Base-by-base conservation (phyloP, 73 alveolate species). In the Paramecium bursaria region DNA sequence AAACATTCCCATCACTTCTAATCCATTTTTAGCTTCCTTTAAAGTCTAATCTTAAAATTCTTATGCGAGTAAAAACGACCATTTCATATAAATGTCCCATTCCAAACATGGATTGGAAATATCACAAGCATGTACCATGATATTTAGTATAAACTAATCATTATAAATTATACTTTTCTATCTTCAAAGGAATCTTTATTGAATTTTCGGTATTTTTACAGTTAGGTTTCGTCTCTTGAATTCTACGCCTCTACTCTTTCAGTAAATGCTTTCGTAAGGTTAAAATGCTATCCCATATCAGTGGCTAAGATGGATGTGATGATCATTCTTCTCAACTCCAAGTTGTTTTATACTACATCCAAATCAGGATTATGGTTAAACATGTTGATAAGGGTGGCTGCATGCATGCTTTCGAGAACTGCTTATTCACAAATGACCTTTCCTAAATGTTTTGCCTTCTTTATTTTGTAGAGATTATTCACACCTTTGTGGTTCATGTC, bases 21-120 rank as follows among this genome's bases (percentile, higher is more conserved):
- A 27, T 44, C 77, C 79, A 50, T 75, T 75, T 50, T 53, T 23
- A 50, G 29, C 57, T 50, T 75, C 87, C 50, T 75, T 75, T 10
- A 75, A 11, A n/a, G 88, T 50, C 88, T 75, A 75, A 51, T 75
- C 88, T 21, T 75, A 47, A 61, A 75, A 75, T 23, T 75, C 79
- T 51, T 75, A 2, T 13, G 67, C 50, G 4, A 50, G 35, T 0
- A 50, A 50, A 21, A 33, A 50, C 14, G 77, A 75, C 88, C 79
- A 75, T 21, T 75, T 75, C 67, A 75, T 75, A 22, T 75, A 75
- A 11, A 35, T 15, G 22, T 75, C 73, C 49, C 73, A 75, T 6
- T 42, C 19, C 19, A 50, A 75, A 14, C 88, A 75, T 10, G 88
- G 79, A 50, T 75, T 75, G 10, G 77, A 55, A 10, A 75, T 75